phyloP scores from a whole-genome alignment of 2,329 filamentous ascomycete genomes.

The Pseudocercospora crystallina region DNA sequence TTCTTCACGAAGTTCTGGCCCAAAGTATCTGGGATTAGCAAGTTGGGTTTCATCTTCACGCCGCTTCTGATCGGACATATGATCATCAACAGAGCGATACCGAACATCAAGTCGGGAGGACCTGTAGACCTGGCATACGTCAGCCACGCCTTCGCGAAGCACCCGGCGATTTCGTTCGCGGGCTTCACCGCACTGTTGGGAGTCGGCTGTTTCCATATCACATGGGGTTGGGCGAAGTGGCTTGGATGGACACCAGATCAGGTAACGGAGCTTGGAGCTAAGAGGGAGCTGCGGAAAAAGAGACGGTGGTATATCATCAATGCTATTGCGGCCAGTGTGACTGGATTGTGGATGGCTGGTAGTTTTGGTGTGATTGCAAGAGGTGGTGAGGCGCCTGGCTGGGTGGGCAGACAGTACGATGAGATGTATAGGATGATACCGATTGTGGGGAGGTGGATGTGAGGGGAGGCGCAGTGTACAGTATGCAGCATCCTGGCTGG shows the following conservation, averaged over 20 bases:
- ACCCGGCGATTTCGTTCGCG: slow-evolving; percentile 63
- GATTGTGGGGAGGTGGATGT: slow-evolving; percentile 54
- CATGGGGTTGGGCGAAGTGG: slow-evolving; percentile 86
- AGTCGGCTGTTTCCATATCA: slow-evolving; percentile 71
- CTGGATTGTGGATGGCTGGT: slow-evolving; percentile 76
- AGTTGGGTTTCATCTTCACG: slow-evolving; percentile 69
- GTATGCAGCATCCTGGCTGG: not conserved
- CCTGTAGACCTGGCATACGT: slow-evolving; percentile 82
- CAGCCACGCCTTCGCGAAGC: slow-evolving; percentile 76
- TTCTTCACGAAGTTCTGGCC: slow-evolving; percentile 61
- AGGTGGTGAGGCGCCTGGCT: slow-evolving; percentile 69
- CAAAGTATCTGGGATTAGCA: slow-evolving; percentile 65
- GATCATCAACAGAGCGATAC: slow-evolving; percentile 72
- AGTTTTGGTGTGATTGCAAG: slow-evolving; percentile 75
- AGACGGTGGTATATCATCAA: slow-evolving; percentile 73
- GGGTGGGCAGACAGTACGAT: slow-evolving; percentile 80
- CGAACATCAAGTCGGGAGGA: slow-evolving; percentile 74
- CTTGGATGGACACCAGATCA: slow-evolving; percentile 62
- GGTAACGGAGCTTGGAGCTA: slow-evolving; percentile 50
- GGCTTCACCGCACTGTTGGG: slow-evolving; percentile 69
- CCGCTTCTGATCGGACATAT: slow-evolving; percentile 69
- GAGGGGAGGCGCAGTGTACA: not conserved
- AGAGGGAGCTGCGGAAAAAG: slow-evolving; percentile 56
- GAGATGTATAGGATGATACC: slow-evolving; percentile 65
- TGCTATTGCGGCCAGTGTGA: slow-evolving; percentile 57